Percentiles rank a stretch among this genome's conserved stretches.
Conservation (phyloP, 2,329 filamentous ascomycete species). For the Aspergillus persii region DNA sequence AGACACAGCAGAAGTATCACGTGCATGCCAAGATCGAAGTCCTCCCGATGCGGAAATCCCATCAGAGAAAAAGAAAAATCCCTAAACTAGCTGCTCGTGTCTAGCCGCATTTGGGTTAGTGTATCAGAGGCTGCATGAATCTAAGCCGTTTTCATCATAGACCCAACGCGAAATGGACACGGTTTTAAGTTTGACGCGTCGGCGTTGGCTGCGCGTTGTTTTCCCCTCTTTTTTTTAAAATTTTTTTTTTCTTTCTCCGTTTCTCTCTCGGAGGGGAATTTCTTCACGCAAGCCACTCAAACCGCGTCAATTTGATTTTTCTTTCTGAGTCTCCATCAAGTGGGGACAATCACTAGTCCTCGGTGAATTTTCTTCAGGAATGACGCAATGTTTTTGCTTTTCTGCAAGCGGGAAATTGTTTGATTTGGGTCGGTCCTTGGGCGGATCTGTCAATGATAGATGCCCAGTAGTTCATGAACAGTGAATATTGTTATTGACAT, state of each 20-base stretch:
- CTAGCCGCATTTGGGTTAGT: not conserved
- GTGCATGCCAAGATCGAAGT: not conserved
- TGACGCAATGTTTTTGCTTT: not conserved
- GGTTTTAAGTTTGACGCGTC: slow-evolving; percentile 8
- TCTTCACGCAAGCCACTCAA: not conserved
- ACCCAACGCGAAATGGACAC: slow-evolving; percentile 18
- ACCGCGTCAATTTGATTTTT: no score
- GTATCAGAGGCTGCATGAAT: not conserved
- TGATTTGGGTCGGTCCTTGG: not conserved
- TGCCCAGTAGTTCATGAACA: no score
- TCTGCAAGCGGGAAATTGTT: not conserved
- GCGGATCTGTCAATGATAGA: not conserved
- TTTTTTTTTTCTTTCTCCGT: not conserved
- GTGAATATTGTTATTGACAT: not conserved
- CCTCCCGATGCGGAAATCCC: no score
- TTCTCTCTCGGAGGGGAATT: not conserved
- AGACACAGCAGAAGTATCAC: not conserved
- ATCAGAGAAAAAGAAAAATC: not conserved
- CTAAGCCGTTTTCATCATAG: slow-evolving; percentile 3
- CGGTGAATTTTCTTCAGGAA: not conserved
- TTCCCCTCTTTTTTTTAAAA: not conserved
- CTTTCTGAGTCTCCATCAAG: not conserved
- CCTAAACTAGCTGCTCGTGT: not conserved
- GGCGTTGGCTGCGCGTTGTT: slow-evolving; percentile 10
- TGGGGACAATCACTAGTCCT: not conserved